These are phyloP conservation scores for Diospyros kaki DNA, from an alignment of 148 eudicot genomes.

Conservation along the genomic window DNA sequence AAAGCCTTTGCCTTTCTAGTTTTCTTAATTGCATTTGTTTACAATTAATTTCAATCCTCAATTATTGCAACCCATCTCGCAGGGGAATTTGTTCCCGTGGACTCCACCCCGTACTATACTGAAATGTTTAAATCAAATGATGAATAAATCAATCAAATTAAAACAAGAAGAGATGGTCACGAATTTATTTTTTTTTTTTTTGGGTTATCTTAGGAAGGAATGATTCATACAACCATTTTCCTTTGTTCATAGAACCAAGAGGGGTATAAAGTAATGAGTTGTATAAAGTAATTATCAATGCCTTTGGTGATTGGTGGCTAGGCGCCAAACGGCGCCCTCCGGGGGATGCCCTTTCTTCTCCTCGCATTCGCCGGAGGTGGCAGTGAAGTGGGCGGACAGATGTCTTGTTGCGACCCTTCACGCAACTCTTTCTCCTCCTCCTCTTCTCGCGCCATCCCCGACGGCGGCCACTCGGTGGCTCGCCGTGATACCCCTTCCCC, in stretches of 20 bases:
- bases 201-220: too few species aligned
- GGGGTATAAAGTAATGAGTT: conserved; percentile 28
- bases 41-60: conserved; percentile 31
- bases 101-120: conserved; percentile 1
- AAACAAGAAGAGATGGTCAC: too few species aligned
- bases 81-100: conserved; percentile 16
- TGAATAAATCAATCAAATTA: too few species aligned
- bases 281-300: conserved; percentile 14
- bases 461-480: conserved; percentile 16
- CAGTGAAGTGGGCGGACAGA: conserved; percentile 59
- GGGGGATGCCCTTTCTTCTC: conserved; percentile 95
- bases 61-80: conserved; percentile 30
- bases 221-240: too few species aligned
- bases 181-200: too few species aligned
- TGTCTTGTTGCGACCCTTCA: conserved; percentile 51
- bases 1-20: conserved; percentile 26
- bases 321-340: conserved; percentile 78
- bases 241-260: too few species aligned
- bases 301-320: conserved; percentile 15
- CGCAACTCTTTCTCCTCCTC: conserved; percentile 42
- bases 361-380: conserved; percentile 60
- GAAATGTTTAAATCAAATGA: too few species aligned
- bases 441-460: conserved; percentile 31
- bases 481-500: conserved; percentile 35
- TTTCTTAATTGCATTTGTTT: too few species aligned